A percentile compares a stretch with the other conserved stretches of the same genome.
Conservation (phyloP, 257 asterid genomes). For the Jasminum sambac region DNA sequence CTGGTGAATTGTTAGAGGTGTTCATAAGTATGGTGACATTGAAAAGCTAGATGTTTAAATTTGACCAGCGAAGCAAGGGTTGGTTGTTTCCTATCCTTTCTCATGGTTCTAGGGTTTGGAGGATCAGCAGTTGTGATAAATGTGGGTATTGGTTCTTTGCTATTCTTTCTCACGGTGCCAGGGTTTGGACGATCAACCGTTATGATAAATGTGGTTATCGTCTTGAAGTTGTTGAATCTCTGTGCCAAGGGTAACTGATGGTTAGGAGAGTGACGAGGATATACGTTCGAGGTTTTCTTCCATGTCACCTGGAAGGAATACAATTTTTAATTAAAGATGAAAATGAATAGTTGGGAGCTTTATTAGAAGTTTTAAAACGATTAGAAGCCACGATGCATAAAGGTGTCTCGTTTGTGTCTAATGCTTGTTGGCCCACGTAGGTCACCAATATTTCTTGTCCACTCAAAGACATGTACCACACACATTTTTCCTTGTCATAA, state of each 20-base stretch:
- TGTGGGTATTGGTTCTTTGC: background rate
- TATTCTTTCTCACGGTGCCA: background rate
- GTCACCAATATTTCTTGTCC: background rate
- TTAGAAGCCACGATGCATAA: constrained; percentile 7
- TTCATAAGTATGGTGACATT: background rate
- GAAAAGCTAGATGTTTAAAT: background rate
- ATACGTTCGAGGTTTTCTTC: background rate
- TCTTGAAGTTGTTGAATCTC: background rate
- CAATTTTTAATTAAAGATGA: background rate
- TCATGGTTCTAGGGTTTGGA: background rate
- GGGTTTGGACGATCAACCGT: background rate
- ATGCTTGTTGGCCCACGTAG: background rate
- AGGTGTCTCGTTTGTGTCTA: background rate
- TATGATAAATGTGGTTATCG: background rate
- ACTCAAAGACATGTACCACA: background rate
- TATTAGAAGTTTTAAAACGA: constrained; percentile 4
- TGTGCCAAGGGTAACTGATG: background rate
- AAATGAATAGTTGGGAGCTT: background rate
- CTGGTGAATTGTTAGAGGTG: constrained; percentile 5
- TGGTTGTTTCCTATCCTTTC: background rate
- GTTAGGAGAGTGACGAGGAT: background rate
- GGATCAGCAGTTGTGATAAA: constrained; percentile 7
- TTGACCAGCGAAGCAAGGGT: constrained; percentile 11
- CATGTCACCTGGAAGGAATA: background rate
- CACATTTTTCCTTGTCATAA: background rate